Evolutionary conservation across 2,329 filamentous ascomycete species (phyloP).

Genomic region (Penicillium glabrum): DNA sequence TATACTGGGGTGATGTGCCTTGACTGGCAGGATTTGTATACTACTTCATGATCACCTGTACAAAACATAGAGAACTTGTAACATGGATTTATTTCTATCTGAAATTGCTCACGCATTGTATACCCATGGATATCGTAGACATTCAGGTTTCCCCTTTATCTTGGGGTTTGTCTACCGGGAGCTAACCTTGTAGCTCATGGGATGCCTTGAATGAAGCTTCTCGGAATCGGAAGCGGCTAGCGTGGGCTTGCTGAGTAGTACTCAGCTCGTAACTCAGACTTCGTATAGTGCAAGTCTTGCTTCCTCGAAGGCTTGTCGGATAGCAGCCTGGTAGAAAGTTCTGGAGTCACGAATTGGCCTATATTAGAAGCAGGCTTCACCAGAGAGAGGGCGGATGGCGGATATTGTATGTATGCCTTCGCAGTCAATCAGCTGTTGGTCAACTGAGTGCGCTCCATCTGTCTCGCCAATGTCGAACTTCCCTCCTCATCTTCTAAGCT

Average conservation of each 20-base stretch:
- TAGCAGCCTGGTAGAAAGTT: neutral
- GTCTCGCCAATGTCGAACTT: slow-evolving; percentile 52
- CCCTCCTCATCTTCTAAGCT: slow-evolving; percentile 51
- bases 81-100: neutral
- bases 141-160: no score
- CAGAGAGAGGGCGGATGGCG: neutral
- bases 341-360: neutral
- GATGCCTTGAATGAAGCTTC: neutral
- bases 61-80: neutral
- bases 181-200: neutral
- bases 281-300: neutral
- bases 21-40: neutral
- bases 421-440: slow-evolving; percentile 32
- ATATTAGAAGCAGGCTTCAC: neutral
- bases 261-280: neutral
- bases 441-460: slow-evolving; percentile 50
- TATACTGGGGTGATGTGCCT: neutral
- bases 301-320: neutral
- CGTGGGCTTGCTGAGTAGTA: neutral
- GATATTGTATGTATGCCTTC: neutral
- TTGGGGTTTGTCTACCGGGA: neutral
- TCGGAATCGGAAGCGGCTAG: neutral
- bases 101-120: neutral
- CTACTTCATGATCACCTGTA: slow-evolving; percentile 1
- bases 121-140: neutral